Percentiles rank a stretch among this genome's conserved stretches.
Conservation (phyloP, 2,329 filamentous ascomycete genomes). For the Curvularia verruculosa region DNA sequence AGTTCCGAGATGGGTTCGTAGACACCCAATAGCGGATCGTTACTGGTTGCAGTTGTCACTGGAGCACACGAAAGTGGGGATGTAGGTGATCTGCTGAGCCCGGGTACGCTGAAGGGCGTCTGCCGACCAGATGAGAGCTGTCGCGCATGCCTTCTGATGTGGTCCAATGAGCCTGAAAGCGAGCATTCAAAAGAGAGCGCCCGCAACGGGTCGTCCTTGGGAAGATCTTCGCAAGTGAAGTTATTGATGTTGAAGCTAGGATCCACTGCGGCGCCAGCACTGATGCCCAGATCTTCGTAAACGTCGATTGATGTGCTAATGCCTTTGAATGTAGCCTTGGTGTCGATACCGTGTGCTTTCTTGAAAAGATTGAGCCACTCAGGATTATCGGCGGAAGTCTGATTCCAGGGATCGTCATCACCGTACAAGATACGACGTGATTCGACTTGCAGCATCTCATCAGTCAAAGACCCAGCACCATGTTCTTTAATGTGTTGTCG, state of each 20-base stretch:
- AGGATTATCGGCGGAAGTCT: conserved; percentile 48
- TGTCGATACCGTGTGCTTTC: conserved; percentile 53
- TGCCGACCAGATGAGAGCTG: conserved; percentile 21
- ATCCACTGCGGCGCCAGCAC: conserved; percentile 30
- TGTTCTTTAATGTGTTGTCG: conserved; percentile 48
- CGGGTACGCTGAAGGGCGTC: conserved; percentile 23
- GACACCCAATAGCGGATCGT: conserved; percentile 15
- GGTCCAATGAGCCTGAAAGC: conserved; percentile 31
- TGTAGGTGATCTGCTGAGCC: conserved; percentile 25
- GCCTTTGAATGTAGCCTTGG: conserved; percentile 10
- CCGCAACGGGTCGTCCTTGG: conserved; percentile 19
- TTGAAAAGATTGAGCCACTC: conserved; percentile 59
- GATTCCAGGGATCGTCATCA: conserved; percentile 57
- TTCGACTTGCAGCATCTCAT: conserved; percentile 57
- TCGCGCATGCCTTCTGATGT: conserved; percentile 21
- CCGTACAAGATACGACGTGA: conserved; percentile 57
- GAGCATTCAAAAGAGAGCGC: conserved; percentile 34
- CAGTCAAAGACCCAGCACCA: conserved; percentile 49
- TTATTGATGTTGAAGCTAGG: conserved; percentile 39
- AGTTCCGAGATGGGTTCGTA: conserved; percentile 31
- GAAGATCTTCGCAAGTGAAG: conserved; percentile 24
- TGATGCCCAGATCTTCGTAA: conserved; percentile 44
- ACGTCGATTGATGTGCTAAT: conserved; percentile 32
- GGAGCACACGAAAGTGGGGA: conserved; percentile 21
- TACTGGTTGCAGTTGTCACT: conserved; percentile 14